Percentiles rank a stretch among this genome's conserved stretches.
These are phyloP conservation scores for Fusarium beomiforme DNA, from an alignment of 2,329 filamentous ascomycete genomes.

Conservation along the genomic window DNA sequence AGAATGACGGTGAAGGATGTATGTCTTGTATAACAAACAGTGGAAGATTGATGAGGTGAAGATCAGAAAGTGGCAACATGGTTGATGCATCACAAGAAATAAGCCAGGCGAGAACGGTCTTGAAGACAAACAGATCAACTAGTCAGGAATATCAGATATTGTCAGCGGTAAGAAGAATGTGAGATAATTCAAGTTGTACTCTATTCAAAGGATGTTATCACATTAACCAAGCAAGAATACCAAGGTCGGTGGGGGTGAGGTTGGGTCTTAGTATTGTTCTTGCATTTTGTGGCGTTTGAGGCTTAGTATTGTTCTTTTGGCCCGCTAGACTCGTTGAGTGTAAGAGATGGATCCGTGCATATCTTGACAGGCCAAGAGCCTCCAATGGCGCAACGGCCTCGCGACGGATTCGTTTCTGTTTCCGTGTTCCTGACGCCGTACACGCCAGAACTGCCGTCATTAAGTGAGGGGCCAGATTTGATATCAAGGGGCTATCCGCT, in stretches of 20 bases:
- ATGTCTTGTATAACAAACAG: constrained; percentile 12
- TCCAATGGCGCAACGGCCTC: constrained; percentile 14
- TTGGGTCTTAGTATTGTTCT: constrained; percentile 49
- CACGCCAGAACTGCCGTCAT: constrained; percentile 16
- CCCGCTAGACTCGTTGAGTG: constrained; percentile 10
- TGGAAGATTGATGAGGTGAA: not conserved
- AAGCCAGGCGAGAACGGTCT: constrained; percentile 12
- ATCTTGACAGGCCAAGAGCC: constrained; percentile 32
- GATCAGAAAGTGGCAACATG: constrained; percentile 27
- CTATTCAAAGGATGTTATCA: constrained; percentile 32
- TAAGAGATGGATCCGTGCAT: constrained; percentile 27
- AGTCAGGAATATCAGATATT: constrained; percentile 28
- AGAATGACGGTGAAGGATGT: not conserved
- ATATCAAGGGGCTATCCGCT: constrained; percentile 3
- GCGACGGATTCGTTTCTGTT: constrained; percentile 18
- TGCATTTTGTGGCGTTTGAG: constrained; percentile 41
- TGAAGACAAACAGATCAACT: constrained; percentile 19
- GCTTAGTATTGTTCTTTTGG: constrained; percentile 49
- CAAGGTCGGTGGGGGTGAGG: constrained; percentile 20
- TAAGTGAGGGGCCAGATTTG: not conserved
- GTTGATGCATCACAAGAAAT: constrained; percentile 26
- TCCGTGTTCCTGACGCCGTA: constrained; percentile 25
- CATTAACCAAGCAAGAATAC: constrained; percentile 29
- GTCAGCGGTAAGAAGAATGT: constrained; percentile 33
- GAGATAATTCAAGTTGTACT: constrained; percentile 10